A percentile compares a stretch with the other conserved stretches of the same genome.
Conservation (phyloP, 208 protist species). For the Porcisia deanei region DNA sequence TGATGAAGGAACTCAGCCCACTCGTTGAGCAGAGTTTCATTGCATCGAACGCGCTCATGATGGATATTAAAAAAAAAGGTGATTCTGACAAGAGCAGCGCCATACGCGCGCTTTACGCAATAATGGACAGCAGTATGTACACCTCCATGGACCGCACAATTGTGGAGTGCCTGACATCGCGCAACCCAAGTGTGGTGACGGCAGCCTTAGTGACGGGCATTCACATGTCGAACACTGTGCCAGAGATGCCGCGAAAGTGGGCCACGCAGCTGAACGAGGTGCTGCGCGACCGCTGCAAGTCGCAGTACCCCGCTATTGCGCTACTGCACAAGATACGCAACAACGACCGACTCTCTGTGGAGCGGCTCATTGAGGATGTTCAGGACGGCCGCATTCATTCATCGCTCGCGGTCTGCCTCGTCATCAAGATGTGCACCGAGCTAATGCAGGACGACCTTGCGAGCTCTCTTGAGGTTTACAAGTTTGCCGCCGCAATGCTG, state of each 20-base stretch:
- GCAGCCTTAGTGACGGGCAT: conserved; percentile 98
- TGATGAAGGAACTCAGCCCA: conserved; percentile 97
- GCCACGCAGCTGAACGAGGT: conserved; percentile 95
- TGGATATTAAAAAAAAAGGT: conserved; percentile 96
- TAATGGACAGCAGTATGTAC: conserved; percentile 96
- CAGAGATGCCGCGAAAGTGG: conserved; percentile 95
- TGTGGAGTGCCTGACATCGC: conserved; percentile 97
- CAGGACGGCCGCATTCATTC: conserved; percentile 89
- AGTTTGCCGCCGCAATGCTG: conserved; percentile 92
- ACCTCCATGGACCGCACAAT: conserved; percentile 96
- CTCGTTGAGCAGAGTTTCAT: conserved; percentile 97
- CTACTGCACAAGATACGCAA: conserved; percentile 96
- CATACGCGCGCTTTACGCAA: conserved; percentile 94
- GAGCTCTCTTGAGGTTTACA: conserved; percentile 76
- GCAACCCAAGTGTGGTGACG: conserved; percentile 93
- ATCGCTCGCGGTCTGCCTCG: conserved; percentile 93
- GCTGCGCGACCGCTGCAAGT: conserved; percentile 86
- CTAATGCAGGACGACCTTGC: conserved; percentile 93
- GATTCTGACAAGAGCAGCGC: conserved; percentile 94
- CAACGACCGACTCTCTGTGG: conserved; percentile 96
- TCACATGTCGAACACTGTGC: conserved; percentile 90
- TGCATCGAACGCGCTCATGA: conserved; percentile 96
- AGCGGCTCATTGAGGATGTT: conserved; percentile 92
- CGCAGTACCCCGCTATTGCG: conserved; percentile 97
- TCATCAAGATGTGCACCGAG: conserved; percentile 94